phyloP scores from a whole-genome alignment of 164 flowering plant species.

The Chloranthus sessilifolius region DNA sequence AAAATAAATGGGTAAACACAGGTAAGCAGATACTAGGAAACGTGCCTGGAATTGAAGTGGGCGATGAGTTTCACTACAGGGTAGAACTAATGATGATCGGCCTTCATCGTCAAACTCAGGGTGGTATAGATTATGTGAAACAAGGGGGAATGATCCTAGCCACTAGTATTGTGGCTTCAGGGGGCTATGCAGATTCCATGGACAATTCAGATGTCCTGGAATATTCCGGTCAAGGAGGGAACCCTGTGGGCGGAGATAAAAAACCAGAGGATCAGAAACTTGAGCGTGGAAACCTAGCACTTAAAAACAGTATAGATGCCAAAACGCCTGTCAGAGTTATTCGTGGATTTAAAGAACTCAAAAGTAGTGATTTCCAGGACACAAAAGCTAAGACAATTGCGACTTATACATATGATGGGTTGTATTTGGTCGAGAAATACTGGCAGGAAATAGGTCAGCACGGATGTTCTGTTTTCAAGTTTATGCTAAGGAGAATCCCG shows the following conservation, averaged over 20 bases:
- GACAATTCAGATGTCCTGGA: slow-evolving; percentile 42
- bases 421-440: slow-evolving; percentile 52
- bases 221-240: slow-evolving; percentile 78
- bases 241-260: slow-evolving; percentile 32
- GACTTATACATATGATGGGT: slow-evolving; percentile 68
- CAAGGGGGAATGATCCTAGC: slow-evolving; percentile 36
- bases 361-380: slow-evolving; percentile 27
- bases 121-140: slow-evolving; percentile 70
- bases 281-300: slow-evolving; percentile 69
- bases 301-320: slow-evolving; percentile 45
- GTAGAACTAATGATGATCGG: slow-evolving; percentile 77
- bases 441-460: slow-evolving; percentile 51
- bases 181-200: slow-evolving; percentile 59
- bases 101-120: slow-evolving; percentile 63
- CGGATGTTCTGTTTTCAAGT: slow-evolving; percentile 57
- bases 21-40: slow-evolving; percentile 48
- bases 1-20: slow-evolving; percentile 43
- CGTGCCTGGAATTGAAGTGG: slow-evolving; percentile 91
- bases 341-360: slow-evolving; percentile 53
- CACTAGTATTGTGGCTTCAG: slow-evolving; percentile 75
- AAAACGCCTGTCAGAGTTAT: slow-evolving; percentile 70
- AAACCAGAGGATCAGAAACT: slow-evolving; percentile 69
- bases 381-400: slow-evolving; percentile 24
- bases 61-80: slow-evolving; percentile 84
- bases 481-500: slow-evolving; percentile 55